Conservation (phyloP, 164 flowering plant species). For the Piper longum region DNA sequence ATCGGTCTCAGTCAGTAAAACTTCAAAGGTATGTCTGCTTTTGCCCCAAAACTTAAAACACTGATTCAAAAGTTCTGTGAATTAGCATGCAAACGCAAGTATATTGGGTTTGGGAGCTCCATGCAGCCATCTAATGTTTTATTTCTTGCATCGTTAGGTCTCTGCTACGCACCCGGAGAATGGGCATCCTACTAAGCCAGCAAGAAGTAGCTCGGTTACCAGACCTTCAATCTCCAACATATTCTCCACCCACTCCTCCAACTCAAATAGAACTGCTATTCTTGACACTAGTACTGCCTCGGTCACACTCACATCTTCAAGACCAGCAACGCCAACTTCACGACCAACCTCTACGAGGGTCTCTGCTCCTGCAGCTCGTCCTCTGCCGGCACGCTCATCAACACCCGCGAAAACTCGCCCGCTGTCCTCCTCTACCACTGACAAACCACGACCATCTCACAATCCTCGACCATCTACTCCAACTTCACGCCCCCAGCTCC, state of each 20-base stretch:
- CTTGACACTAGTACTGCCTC: conserved; percentile 90
- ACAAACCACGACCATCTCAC: conserved; percentile 38
- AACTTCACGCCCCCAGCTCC: conserved; percentile 47
- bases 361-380: conserved; percentile 54
- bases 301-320: conserved; percentile 66
- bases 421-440: conserved; percentile 28
- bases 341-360: conserved; percentile 53
- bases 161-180: conserved; percentile 64
- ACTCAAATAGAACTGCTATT: conserved; percentile 36
- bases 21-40: conserved; percentile 57
- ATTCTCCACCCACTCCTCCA: conserved; percentile 31
- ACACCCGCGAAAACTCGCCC: conserved; percentile 73
- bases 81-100: neutral
- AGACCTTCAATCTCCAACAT: conserved; percentile 48
- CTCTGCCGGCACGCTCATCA: conserved; percentile 41
- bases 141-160: conserved; percentile 34
- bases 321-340: conserved; percentile 69
- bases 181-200: conserved; percentile 37
- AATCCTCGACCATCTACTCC: conserved; percentile 81
- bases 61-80: neutral
- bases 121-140: neutral
- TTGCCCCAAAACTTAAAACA: neutral
- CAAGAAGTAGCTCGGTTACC: conserved; percentile 81
- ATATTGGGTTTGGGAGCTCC: neutral
- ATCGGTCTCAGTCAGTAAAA: conserved; percentile 46